These are phyloP conservation scores for Solanum habrochaites DNA, from an alignment of 257 asterid species.

Conservation along the genomic window DNA sequence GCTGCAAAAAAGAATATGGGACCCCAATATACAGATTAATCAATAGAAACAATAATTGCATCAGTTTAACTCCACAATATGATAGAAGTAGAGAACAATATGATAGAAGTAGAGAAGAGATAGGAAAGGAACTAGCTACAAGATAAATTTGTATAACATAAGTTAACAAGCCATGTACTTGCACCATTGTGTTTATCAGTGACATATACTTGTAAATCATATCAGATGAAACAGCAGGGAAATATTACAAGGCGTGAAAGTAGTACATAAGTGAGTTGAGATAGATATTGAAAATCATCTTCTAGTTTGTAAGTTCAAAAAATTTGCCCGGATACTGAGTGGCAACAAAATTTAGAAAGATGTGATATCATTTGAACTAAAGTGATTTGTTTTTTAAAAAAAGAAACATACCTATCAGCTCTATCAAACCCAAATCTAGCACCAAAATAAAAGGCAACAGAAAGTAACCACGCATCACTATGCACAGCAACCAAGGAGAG, in stretches of 20 bases:
- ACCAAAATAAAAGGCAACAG: background rate
- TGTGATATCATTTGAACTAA: background rate
- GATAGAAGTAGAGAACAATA: background rate
- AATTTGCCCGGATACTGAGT: background rate
- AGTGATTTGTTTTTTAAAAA: background rate
- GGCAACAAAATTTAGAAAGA: background rate
- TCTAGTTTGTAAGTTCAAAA: background rate
- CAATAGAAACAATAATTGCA: background rate
- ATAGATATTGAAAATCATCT: background rate
- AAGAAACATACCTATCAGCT: background rate
- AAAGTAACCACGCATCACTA: background rate
- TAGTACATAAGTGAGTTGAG: background rate
- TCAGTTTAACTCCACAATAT: background rate
- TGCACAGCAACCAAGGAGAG: conserved; percentile 1
- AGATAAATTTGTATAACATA: background rate
- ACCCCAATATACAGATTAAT: background rate
- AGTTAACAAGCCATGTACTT: background rate
- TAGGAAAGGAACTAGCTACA: background rate
- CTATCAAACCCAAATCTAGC: conserved; percentile 1
- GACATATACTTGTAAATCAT: background rate
- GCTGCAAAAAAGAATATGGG: background rate
- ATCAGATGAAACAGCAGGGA: background rate
- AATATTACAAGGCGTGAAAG: background rate
- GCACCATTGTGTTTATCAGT: background rate
- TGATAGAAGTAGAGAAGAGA: background rate